Conservation (phyloP, 179 eudicot species). For the Pouteria campechiana region DNA sequence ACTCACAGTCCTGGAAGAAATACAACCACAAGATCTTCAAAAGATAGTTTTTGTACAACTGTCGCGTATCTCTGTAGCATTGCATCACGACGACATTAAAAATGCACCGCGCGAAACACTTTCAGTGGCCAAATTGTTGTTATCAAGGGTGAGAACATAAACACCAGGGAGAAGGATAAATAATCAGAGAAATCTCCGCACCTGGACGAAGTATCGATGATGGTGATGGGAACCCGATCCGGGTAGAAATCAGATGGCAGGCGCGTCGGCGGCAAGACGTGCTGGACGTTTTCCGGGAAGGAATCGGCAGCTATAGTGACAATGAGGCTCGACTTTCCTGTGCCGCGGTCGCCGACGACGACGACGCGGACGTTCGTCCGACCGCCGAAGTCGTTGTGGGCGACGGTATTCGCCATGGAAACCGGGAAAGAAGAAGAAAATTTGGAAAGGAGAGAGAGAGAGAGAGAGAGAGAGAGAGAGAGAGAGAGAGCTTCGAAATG, state of each 20-base stretch:
- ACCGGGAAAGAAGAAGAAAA: too few relatives aligned
- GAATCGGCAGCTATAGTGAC: slow-evolving; percentile 71
- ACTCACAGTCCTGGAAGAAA: too few relatives aligned
- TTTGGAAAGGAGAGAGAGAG: too few relatives aligned
- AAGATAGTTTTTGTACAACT: too few relatives aligned
- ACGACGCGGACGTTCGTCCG: slow-evolving; percentile 54
- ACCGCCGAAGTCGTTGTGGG: slow-evolving; percentile 5
- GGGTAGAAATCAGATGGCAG: slow-evolving; percentile 77
- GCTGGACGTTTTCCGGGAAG: slow-evolving; percentile 60
- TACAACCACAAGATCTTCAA: too few relatives aligned
- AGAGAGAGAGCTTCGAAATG: too few relatives aligned
- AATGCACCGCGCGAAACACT: too few relatives aligned
- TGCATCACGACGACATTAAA: too few relatives aligned
- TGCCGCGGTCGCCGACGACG: slow-evolving; percentile 80
- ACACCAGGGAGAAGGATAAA: background rate
- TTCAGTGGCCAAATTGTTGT: too few relatives aligned
- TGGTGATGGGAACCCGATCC: slow-evolving; percentile 72
- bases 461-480: too few relatives aligned
- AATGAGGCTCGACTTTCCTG: slow-evolving; percentile 90
- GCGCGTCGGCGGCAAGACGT: slow-evolving; percentile 76
- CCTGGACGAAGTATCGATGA: slow-evolving; percentile 91
- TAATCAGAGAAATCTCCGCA: too few relatives aligned
- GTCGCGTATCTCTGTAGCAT: background rate
- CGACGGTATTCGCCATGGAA: slow-evolving; percentile 6
- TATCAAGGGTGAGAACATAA: background rate